These are phyloP conservation scores for Ceratocystis variospora DNA, from an alignment of 2,329 filamentous ascomycete genomes.

Conservation along the genomic window DNA sequence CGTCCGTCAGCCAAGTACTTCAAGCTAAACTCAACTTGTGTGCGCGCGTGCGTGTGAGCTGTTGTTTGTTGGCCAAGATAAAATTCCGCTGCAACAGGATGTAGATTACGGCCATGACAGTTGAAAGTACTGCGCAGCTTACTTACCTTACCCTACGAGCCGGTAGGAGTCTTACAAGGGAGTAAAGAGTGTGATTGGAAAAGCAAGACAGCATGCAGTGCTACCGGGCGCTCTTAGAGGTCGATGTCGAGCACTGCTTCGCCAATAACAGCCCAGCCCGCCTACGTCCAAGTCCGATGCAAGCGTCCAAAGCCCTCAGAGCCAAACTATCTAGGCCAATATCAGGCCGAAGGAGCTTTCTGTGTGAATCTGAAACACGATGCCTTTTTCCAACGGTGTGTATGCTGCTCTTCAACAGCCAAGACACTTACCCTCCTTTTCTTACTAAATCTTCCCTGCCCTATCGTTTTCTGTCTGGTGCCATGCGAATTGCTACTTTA, in stretches of 20 bases:
- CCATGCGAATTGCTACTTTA: neutral
- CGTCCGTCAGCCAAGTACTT: too few species aligned
- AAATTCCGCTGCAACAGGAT: neutral
- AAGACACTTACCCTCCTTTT: neutral
- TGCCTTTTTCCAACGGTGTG: neutral
- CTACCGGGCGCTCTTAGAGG: neutral
- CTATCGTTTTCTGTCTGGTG: neutral
- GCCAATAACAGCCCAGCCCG: neutral
- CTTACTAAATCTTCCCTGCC: neutral
- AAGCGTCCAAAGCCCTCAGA: neutral
- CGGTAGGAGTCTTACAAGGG: neutral
- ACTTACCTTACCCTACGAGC: neutral
- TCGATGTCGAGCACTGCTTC: neutral
- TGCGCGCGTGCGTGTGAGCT: too few species aligned
- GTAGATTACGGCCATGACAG: neutral
- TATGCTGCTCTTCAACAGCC: neutral
- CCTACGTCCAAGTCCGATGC: neutral
- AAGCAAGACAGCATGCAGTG: neutral
- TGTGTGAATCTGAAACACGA: neutral
- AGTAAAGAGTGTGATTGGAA: neutral
- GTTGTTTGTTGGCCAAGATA: neutral
- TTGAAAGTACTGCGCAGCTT: neutral
- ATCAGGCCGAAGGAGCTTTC: neutral
- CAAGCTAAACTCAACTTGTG: too few species aligned
- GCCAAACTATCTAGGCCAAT: neutral